Percentiles rank a stretch among this genome's conserved stretches.
Conservation (phyloP, 805 yeast genomes). For the Nakazawaea sp. region DNA sequence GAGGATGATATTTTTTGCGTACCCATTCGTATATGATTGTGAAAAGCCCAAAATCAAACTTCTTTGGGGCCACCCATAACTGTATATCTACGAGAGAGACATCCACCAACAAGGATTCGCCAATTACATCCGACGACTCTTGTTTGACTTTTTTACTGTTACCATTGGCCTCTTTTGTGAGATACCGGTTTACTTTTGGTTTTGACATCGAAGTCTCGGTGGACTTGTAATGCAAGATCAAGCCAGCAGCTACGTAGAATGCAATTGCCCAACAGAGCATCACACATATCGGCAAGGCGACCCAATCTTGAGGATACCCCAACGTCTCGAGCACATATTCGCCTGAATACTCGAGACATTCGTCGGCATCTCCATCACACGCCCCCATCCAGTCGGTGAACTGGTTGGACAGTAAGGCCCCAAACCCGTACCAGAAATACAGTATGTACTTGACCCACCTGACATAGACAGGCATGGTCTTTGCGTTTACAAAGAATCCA, state of each 20-base stretch:
- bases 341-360: constrained; percentile 44
- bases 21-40: constrained; percentile 5
- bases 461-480: constrained; percentile 70
- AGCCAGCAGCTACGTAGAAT: constrained; percentile 39
- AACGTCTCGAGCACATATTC: constrained; percentile 37
- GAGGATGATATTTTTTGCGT: constrained; percentile 8
- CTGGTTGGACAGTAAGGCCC: constrained; percentile 52
- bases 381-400: constrained; percentile 52
- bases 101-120: constrained; percentile 11
- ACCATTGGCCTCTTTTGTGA: constrained; percentile 2
- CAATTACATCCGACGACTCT: background rate
- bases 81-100: constrained; percentile 16
- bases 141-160: constrained; percentile 11
- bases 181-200: constrained; percentile 14
- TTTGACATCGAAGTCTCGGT: constrained; percentile 47
- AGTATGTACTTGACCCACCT: constrained; percentile 70
- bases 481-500: constrained; percentile 67
- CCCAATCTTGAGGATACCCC: constrained; percentile 53
- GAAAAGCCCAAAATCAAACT: constrained; percentile 7
- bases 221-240: constrained; percentile 39
- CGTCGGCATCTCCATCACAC: constrained; percentile 30
- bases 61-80: constrained; percentile 15
- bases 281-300: constrained; percentile 54
- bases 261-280: constrained; percentile 53
- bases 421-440: constrained; percentile 66